Evolutionary conservation across 169 alveolate species (phyloP), one percentile per base, ranked within the genome.

Genomic region (Plasmodium chabaudi): DNA sequence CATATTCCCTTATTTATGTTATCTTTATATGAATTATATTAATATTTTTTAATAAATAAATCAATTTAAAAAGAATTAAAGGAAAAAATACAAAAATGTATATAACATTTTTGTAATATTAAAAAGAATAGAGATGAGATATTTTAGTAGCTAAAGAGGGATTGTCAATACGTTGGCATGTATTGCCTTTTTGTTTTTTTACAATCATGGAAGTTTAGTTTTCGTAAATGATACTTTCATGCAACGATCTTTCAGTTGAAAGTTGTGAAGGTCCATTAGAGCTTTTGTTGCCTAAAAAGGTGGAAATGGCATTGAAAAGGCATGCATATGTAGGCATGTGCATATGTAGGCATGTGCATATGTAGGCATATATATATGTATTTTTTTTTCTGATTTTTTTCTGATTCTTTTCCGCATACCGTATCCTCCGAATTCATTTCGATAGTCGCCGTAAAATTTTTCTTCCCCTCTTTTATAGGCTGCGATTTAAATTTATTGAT

Each of bases 171-270:
- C 0, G 5, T 34, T 4, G 7, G 0, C 5, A 39, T 61, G 23
- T 15, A 12, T 19, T 2, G 3, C 0, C 34, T 2, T 69, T 34
- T 21, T 9, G 12, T 55, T 34, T 17, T 17, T 51, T 42, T 15
- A 34, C 56, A 23, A 47, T 63, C 53, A 68, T 23, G 46, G 12
- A 55, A 87, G 17, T 53, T 63, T 63, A 56, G 87, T 46, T 82
- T 93, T 93, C 27, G 95, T 90, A 70, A 70, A 93, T 0, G 95
- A 93, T 12, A 93, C 92, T 68, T 93, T 93, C 23, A 93, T 92
- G 55, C 51, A 51, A 55, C 95, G 72, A 27, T 87, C 92, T 56
- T 87, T 87, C 49, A 93, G 65, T 46, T 89, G 74, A 51, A 60
- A 64, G 57, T 93, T 93, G 79, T 93, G 95, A 21, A 93, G 91